Percentiles rank a stretch among this genome's conserved stretches.
Evolutionary conservation across 495 filamentous ascomycete genomes (phyloP).

Genomic region (Talaromyces thailandensis): DNA sequence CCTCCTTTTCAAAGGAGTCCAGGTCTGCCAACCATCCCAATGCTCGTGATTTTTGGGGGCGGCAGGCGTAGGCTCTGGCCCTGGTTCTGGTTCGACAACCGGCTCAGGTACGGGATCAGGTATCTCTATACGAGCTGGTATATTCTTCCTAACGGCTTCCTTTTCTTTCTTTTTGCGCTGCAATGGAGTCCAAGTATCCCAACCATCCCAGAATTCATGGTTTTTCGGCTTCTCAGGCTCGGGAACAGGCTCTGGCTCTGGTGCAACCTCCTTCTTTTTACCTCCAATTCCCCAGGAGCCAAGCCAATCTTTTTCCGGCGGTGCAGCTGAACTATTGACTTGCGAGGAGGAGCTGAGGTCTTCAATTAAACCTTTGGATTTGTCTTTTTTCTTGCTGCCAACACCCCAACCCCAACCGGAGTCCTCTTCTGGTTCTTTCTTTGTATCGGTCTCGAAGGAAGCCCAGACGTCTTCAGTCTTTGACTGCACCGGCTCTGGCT

Average conservation of each 20-base stretch:
- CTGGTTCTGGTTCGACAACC: conserved; percentile 13
- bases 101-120: not conserved
- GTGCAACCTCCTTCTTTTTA: conserved; percentile 17
- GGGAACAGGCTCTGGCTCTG: not conserved
- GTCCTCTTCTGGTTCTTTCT: conserved; percentile 24
- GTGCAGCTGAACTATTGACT: conserved; percentile 11
- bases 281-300: conserved; percentile 20
- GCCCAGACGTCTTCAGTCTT: conserved; percentile 3
- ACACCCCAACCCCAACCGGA: conserved; percentile 8
- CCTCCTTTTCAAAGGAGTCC: not conserved
- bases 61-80: conserved; percentile 18
- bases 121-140: not conserved
- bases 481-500: conserved; percentile 6
- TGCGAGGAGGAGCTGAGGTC: not conserved
- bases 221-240: not conserved
- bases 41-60: conserved; percentile 13
- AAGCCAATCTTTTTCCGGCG: conserved; percentile 20
- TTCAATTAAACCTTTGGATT: conserved; percentile 2
- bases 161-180: conserved; percentile 14
- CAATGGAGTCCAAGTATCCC: conserved; percentile 2
- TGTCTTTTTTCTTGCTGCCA: conserved; percentile 6
- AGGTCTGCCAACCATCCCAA: conserved; percentile 2
- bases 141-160: conserved; percentile 8
- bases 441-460: conserved; percentile 15
- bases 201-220: conserved; percentile 9